These are phyloP conservation scores for Nelumbo lutea DNA, from an alignment of 164 flowering plant genomes.

Conservation along the genomic window DNA sequence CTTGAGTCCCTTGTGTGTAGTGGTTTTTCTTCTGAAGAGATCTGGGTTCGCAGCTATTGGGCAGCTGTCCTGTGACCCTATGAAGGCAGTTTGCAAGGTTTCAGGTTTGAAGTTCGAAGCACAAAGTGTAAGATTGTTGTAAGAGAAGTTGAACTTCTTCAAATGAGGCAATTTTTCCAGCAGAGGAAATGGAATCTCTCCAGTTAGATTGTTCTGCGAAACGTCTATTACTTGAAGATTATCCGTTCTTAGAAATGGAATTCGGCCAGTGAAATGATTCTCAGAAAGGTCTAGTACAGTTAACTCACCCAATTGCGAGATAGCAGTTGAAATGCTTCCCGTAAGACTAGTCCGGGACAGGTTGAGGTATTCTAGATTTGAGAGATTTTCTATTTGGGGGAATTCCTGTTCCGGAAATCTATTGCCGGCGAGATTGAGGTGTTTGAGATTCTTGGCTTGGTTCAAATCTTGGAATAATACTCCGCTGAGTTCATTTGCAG, in stretches of 20 bases:
- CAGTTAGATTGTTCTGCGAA: constrained; percentile 57
- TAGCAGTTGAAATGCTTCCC: constrained; percentile 42
- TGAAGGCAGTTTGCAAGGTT: constrained; percentile 39
- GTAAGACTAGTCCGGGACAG: constrained; percentile 50
- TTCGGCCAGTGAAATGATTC: constrained; percentile 53
- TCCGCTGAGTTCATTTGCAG: constrained; percentile 15
- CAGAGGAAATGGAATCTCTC: constrained; percentile 46
- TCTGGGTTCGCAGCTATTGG: constrained; percentile 65
- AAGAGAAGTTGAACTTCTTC: constrained; percentile 68
- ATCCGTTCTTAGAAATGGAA: constrained; percentile 34
- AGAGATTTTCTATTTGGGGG: constrained; percentile 34
- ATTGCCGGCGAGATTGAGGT: constrained; percentile 72
- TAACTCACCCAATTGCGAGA: constrained; percentile 42
- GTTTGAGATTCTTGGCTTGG: constrained; percentile 48
- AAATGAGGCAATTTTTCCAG: constrained; percentile 38
- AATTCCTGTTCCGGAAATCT: constrained; percentile 51
- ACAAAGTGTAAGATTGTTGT: constrained; percentile 65
- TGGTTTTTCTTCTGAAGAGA: constrained; percentile 30
- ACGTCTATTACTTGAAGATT: constrained; percentile 57
- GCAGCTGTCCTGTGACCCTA: constrained; percentile 54
- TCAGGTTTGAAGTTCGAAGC: constrained; percentile 31
- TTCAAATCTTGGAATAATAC: constrained; percentile 36
- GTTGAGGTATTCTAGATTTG: constrained; percentile 60
- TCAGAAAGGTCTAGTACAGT: constrained; percentile 58
- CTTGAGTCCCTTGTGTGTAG: constrained; percentile 40